Evolutionary conservation across 805 yeast genomes (phyloP).

Genomic region (Kazachstania africana): DNA sequence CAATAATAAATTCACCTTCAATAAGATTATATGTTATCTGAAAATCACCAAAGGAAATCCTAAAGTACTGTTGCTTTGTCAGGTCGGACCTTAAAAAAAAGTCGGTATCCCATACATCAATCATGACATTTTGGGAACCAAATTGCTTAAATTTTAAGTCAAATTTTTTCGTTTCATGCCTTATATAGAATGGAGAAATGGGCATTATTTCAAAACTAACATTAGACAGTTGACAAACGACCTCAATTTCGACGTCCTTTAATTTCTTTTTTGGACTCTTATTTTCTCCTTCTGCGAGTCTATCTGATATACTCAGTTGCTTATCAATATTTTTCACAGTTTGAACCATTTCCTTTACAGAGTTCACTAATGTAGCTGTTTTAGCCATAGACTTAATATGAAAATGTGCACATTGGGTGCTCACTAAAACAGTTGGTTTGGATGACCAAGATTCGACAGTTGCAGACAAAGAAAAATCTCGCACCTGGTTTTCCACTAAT

Average conservation of each 20-base stretch:
- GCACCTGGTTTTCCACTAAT: conserved; percentile 12
- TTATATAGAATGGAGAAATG: conserved; percentile 14
- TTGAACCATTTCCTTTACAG: conserved; percentile 9
- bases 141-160: conserved; percentile 10
- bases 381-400: conserved; percentile 15
- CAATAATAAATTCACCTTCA: neutral
- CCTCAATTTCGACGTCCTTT: conserved; percentile 2
- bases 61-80: conserved; percentile 19
- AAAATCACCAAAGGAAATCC: conserved; percentile 16
- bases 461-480: conserved; percentile 9
- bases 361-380: conserved; percentile 8
- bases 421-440: conserved; percentile 9
- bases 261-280: neutral
- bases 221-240: conserved; percentile 9
- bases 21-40: conserved; percentile 6
- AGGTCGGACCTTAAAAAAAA: conserved; percentile 16
- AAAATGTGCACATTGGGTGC: conserved; percentile 11
- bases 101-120: conserved; percentile 17
- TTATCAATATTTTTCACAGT: conserved; percentile 2
- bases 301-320: neutral
- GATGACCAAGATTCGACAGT: conserved; percentile 11
- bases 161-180: conserved; percentile 15
- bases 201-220: conserved; percentile 18
- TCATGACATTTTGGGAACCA: conserved; percentile 7
- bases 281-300: neutral